Evolutionary conservation across 2,329 filamentous ascomycete species (phyloP).

Genomic region (Leptodontidium sp.): DNA sequence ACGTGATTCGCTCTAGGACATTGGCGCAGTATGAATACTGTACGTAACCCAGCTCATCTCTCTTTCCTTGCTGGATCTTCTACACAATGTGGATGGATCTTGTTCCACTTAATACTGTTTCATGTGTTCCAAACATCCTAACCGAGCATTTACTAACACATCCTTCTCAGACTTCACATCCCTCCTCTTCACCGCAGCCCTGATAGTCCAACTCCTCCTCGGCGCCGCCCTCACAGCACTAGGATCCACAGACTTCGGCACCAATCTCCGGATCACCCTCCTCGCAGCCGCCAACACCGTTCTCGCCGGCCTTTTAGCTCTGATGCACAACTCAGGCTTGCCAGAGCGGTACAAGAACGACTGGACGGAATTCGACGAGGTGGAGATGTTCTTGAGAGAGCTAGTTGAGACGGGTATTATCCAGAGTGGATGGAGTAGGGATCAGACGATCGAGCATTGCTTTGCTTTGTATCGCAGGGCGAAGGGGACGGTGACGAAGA

Average conservation of each 20-base stretch:
- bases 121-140: not conserved
- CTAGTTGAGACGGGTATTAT: slow-evolving; percentile 32
- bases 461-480: slow-evolving; percentile 31
- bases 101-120: not conserved
- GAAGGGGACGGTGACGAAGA: slow-evolving; percentile 35
- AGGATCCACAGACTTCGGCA: slow-evolving; percentile 27
- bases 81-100: not conserved
- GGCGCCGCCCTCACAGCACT: slow-evolving; percentile 41
- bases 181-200: slow-evolving; percentile 32
- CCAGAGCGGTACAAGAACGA: slow-evolving; percentile 36
- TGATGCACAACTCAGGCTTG: slow-evolving; percentile 38
- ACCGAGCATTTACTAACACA: not conserved
- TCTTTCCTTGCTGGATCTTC: not conserved
- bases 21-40: slow-evolving; percentile 33
- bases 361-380: slow-evolving; percentile 37
- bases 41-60: not conserved
- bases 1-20: slow-evolving; percentile 32
- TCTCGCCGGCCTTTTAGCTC: slow-evolving; percentile 32
- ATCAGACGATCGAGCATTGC: slow-evolving; percentile 30
- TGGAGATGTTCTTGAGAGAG: slow-evolving; percentile 32
- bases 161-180: slow-evolving; percentile 25
- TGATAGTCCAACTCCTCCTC: slow-evolving; percentile 40
- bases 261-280: slow-evolving; percentile 34
- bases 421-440: slow-evolving; percentile 25
- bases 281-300: slow-evolving; percentile 40